These are phyloP conservation scores for Fusarium sp. DNA, from an alignment of 2,329 filamentous ascomycete species.

Conservation along the genomic window DNA sequence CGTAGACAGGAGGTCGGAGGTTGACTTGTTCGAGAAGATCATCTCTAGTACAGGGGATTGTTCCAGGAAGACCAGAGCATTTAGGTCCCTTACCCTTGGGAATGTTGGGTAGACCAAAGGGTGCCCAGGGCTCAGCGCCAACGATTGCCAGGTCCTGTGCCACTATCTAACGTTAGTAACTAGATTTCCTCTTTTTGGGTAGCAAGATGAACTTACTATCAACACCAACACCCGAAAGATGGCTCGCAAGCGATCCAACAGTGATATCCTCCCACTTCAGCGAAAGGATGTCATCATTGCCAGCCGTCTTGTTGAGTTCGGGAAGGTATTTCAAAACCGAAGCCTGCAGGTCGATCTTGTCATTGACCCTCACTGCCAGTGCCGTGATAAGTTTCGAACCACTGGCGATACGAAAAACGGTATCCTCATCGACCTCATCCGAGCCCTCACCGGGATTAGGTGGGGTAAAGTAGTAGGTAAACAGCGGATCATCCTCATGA, in stretches of 20 bases:
- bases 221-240: slow-evolving; percentile 58
- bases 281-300: slow-evolving; percentile 49
- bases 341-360: slow-evolving; percentile 53
- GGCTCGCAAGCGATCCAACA: slow-evolving; percentile 58
- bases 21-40: slow-evolving; percentile 49
- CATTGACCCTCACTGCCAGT: slow-evolving; percentile 50
- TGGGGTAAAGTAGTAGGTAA: slow-evolving; percentile 58
- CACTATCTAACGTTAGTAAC: slow-evolving; percentile 43
- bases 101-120: slow-evolving; percentile 51
- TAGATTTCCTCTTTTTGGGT: accelerated
- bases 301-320: slow-evolving; percentile 46
- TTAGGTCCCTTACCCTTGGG: slow-evolving; percentile 46
- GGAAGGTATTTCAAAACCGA: slow-evolving; percentile 61
- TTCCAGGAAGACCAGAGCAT: slow-evolving; percentile 54
- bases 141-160: slow-evolving; percentile 51
- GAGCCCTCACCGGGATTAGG: slow-evolving; percentile 45
- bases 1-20: slow-evolving; percentile 54
- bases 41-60: slow-evolving; percentile 48
- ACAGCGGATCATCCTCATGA: slow-evolving; percentile 53
- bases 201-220: slow-evolving; percentile 47
- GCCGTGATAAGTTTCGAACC: slow-evolving; percentile 53
- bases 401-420: slow-evolving; percentile 53
- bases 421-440: slow-evolving; percentile 48
- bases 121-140: slow-evolving; percentile 44
- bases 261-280: slow-evolving; percentile 63